Conservation (phyloP, 306 rosid genomes). For the Abrus pulchellus region DNA sequence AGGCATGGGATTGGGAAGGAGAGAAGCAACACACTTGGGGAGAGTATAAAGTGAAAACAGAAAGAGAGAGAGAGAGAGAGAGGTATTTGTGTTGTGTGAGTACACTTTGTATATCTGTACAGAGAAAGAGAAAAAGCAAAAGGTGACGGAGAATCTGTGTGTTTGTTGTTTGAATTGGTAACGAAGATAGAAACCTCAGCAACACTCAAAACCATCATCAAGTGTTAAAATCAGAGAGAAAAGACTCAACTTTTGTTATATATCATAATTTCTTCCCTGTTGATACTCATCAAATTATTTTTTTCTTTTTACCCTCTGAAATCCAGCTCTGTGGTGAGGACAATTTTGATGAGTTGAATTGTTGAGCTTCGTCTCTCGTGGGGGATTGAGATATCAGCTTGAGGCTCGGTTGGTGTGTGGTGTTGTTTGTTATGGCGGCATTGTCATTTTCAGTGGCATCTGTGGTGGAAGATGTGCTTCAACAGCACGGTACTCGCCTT, state of each 20-base stretch:
- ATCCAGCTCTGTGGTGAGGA: constrained; percentile 30
- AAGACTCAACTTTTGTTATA: constrained; percentile 19
- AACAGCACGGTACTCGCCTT: constrained; percentile 80
- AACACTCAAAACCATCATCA: constrained; percentile 47
- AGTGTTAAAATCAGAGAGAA: constrained; percentile 27
- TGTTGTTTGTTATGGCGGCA: constrained; percentile 52
- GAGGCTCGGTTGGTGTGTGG: constrained; percentile 6
- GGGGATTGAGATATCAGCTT: constrained; percentile 23
- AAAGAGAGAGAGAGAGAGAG: constrained; percentile 47
- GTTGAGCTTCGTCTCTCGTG: constrained; percentile 35
- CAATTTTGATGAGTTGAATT: constrained; percentile 43
- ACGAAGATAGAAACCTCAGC: constrained; percentile 56
- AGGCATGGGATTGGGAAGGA: constrained; percentile 43
- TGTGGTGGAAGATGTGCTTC: constrained; percentile 93
- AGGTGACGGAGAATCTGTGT: constrained; percentile 46
- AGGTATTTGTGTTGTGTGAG: constrained; percentile 31
- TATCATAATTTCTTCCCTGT: not conserved
- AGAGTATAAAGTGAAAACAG: constrained; percentile 48
- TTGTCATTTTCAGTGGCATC: constrained; percentile 83
- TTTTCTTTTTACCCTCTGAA: not conserved
- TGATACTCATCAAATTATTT: constrained; percentile 1
- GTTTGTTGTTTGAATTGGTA: constrained; percentile 55
- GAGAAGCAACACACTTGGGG: constrained; percentile 25
- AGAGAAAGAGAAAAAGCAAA: constrained; percentile 46
- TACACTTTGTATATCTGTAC: constrained; percentile 38